Evolutionary conservation across 768 basidiomycete species (phyloP), one percentile per base, ranked within the genome.

Genomic region (Pleurotus tuber-regium): DNA sequence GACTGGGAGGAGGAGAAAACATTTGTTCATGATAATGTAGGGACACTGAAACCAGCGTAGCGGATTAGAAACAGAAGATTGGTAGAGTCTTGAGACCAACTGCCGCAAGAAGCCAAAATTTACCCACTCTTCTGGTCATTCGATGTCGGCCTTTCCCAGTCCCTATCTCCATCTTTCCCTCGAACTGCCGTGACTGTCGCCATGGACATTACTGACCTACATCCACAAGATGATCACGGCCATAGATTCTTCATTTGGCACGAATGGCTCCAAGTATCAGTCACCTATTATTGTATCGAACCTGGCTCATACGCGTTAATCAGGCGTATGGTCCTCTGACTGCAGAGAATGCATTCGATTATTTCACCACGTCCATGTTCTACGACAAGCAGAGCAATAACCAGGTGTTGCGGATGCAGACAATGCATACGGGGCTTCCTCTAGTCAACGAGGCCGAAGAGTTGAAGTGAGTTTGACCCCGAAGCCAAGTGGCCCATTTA

Each of bases 371-470:
- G 1, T 93, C 91, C 24, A 92, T 92, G 83, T 95, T 93, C 73
- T 96, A 92, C 65, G 92, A 95, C 70, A 91, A 91, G 67, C 88
- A 90, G 69, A 92, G 89, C 70, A 94, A 87, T 67, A 96, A 96
- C 66, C 89, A 93, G 60, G 84, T 89, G 25, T 72, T 96, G 38
- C 86, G 92, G 59, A 96, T 96, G 93, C 93, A 96, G 67, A 94
- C 90, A 0, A 86, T 87, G 72, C 87, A 91, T 61, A 87, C 88
- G 0, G 90, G 87, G n/a, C 70, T 80, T 24, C 81, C 87, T 8
- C 70, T 92, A 51, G 71, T 77, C 6, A 87, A 94, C 57, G 93
- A 94, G 65, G 84, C 86, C 8, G 89, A 89, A 56, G 90, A 95
- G 63, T 82, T 96, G 55, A 91, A 75, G 92, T 89, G 66, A 57